Conservation (phyloP, 2,329 filamentous ascomycete genomes). For the Trichoderma breve region DNA sequence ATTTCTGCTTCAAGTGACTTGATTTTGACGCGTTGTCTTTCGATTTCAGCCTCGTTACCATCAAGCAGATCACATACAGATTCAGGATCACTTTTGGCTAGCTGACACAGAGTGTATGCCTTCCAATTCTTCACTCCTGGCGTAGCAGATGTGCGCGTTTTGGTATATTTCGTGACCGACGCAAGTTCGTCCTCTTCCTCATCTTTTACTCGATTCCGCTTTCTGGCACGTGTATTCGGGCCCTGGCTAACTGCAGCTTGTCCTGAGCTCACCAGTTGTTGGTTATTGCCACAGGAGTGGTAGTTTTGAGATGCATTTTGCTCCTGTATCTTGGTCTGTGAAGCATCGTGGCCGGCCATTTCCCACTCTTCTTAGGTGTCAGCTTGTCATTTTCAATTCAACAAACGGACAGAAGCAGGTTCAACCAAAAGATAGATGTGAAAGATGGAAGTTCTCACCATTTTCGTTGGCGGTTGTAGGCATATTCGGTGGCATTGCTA, state of each 20-base stretch:
- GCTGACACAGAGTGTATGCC: background rate
- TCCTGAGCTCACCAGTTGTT: accelerated
- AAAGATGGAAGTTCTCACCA: background rate
- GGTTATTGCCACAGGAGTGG: accelerated
- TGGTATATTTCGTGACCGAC: accelerated
- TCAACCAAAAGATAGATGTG: background rate
- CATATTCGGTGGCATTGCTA: background rate
- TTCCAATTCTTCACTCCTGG: background rate
- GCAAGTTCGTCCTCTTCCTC: background rate
- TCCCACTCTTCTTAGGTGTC: background rate
- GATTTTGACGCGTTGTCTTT: background rate
- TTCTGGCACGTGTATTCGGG: background rate
- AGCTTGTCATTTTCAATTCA: background rate
- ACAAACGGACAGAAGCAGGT: background rate
- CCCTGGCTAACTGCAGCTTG: background rate
- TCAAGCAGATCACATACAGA: background rate
- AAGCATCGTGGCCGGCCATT: background rate
- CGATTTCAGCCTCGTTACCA: accelerated
- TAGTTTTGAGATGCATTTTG: background rate
- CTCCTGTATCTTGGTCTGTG: no score
- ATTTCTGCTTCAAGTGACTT: background rate
- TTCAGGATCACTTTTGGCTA: background rate
- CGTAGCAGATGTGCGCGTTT: background rate
- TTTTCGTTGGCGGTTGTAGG: background rate
- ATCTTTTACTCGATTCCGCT: background rate